These are phyloP conservation scores for Fremontodendron californicum DNA, from an alignment of 345 rosid species.

Conservation along the genomic window DNA sequence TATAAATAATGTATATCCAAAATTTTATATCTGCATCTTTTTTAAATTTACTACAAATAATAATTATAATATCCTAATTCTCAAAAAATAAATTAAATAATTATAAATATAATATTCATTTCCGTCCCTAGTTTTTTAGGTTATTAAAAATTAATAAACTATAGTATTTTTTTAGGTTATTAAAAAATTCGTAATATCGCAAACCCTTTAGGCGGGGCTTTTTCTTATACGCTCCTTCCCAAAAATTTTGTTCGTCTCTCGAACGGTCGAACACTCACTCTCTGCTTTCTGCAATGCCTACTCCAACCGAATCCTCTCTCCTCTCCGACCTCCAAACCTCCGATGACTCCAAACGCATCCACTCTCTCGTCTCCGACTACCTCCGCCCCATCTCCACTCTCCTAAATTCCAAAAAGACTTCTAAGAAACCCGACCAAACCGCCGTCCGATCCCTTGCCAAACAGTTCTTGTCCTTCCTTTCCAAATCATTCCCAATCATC, in stretches of 20 bases:
- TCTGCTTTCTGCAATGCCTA: constrained; percentile 33
- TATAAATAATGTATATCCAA: too few species aligned
- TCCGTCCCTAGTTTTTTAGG: too few species aligned
- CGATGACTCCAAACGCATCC: constrained; percentile 29
- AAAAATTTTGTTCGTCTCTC: neutral
- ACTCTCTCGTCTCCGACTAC: constrained; percentile 49
- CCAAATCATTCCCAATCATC: constrained; percentile 63
- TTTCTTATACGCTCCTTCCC: neutral
- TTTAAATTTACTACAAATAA: too few species aligned
- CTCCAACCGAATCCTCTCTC: constrained; percentile 40
- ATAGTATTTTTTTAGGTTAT: too few species aligned
- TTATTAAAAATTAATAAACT: too few species aligned
- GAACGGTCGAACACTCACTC: too few species aligned
- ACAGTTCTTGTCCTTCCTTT: constrained; percentile 62
- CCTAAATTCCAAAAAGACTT: constrained; percentile 17
- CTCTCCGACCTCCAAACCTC: constrained; percentile 48
- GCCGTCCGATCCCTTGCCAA: constrained; percentile 63
- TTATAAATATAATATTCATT: too few species aligned
- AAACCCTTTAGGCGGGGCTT: constrained; percentile 11
- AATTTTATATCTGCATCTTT: too few species aligned
- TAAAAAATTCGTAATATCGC: too few species aligned
- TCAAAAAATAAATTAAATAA: too few species aligned
- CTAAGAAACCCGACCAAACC: constrained; percentile 32
- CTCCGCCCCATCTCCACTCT: constrained; percentile 51
- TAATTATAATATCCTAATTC: too few species aligned